Evolutionary conservation across 177 flowering plant species (phyloP).

Genomic region (Telopea speciosissima): DNA sequence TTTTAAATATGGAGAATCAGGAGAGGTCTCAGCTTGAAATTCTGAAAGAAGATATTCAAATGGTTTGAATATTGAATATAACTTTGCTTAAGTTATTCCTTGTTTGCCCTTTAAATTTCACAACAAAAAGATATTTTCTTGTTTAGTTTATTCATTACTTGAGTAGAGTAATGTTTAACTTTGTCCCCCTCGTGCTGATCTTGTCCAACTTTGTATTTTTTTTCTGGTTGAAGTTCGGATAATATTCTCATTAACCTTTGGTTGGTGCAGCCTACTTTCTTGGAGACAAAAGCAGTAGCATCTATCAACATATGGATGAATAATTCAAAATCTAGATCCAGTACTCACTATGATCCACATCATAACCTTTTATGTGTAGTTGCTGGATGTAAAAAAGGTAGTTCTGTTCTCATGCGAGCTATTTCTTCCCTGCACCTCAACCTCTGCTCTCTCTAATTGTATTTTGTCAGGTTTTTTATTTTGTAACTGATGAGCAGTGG

Average conservation of each 20-base stretch:
- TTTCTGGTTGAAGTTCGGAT: neutral
- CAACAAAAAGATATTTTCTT: too few relatives aligned
- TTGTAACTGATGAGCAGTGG: neutral
- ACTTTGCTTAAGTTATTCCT: neutral
- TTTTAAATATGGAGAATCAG: constrained; percentile 50
- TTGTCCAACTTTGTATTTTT: neutral
- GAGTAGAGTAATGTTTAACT: too few relatives aligned
- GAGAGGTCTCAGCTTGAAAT: constrained; percentile 55
- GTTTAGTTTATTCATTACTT: too few relatives aligned
- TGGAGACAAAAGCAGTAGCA: constrained; percentile 47
- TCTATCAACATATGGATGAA: constrained; percentile 97
- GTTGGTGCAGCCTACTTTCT: constrained; percentile 59
- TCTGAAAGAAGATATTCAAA: constrained; percentile 59
- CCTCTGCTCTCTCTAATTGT: neutral
- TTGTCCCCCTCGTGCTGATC: too few relatives aligned
- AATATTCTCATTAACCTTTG: constrained; percentile 1
- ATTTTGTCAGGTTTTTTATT: neutral
- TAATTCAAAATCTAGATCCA: constrained; percentile 60
- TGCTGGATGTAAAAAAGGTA: constrained; percentile 89
- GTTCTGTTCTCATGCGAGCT: neutral
- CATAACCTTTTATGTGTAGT: constrained; percentile 81
- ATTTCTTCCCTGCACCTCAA: neutral
- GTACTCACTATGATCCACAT: constrained; percentile 96
- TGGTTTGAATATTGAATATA: constrained; percentile 29
- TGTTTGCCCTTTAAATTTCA: constrained; percentile 4